These are phyloP conservation scores for Beauveria sp. DNA, from an alignment of 2,329 filamentous ascomycete genomes.

Conservation along the genomic window DNA sequence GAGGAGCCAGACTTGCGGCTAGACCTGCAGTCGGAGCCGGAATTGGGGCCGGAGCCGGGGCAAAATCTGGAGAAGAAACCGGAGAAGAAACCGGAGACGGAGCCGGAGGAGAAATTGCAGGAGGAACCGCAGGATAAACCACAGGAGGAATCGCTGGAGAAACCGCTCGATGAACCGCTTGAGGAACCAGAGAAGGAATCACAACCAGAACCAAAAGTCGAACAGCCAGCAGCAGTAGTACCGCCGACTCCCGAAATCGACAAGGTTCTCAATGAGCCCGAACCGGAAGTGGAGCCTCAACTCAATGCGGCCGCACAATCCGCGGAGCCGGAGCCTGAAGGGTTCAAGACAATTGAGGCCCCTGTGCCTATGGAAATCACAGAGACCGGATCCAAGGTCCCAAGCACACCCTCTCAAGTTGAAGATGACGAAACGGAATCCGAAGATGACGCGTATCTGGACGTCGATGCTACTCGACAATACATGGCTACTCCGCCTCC, in stretches of 20 bases:
- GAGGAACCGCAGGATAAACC: neutral
- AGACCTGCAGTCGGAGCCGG: neutral
- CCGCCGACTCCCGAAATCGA: neutral
- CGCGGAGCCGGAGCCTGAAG: neutral
- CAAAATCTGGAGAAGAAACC: neutral
- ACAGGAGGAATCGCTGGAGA: neutral
- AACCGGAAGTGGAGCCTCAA: neutral
- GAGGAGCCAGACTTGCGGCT: neutral
- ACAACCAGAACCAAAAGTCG: neutral
- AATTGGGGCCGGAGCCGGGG: neutral
- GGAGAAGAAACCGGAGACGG: neutral
- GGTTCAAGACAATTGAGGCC: neutral
- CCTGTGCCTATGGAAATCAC: slow-evolving; percentile 20
- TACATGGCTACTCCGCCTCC: slow-evolving; percentile 47
- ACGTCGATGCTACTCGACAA: slow-evolving; percentile 41
- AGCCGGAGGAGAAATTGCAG: neutral
- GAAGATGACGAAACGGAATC: slow-evolving; percentile 47
- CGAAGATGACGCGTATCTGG: slow-evolving; percentile 43
- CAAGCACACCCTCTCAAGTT: slow-evolving; percentile 41
- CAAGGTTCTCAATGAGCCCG: neutral
- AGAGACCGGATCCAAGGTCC: slow-evolving; percentile 26
- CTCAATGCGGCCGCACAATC: neutral
- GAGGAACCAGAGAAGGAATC: neutral
- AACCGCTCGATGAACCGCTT: neutral
- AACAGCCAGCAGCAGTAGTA: neutral